Percentiles rank a stretch among this genome's conserved stretches.
phyloP scores from a whole-genome alignment of 495 filamentous ascomycete genomes.

The Neurospora sp. region DNA sequence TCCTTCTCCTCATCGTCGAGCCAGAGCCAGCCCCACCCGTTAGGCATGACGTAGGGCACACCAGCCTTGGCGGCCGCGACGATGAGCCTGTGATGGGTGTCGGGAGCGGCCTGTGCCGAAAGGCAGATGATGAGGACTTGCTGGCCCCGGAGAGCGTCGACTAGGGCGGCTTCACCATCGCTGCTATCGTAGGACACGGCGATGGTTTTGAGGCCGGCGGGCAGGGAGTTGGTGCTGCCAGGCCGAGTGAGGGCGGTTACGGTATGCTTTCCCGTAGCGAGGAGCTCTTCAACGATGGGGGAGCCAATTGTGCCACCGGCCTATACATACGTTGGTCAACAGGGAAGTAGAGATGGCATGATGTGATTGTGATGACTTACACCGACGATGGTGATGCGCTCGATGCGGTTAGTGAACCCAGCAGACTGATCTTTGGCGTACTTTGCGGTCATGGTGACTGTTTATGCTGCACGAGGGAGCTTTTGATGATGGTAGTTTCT shows the following conservation, averaged over 20 bases:
- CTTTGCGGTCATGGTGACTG: background rate
- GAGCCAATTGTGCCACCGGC: conserved; percentile 48
- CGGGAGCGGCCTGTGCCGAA: conserved; percentile 8
- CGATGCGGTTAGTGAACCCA: conserved; percentile 23
- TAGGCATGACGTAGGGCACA: conserved; percentile 53
- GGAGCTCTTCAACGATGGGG: conserved; percentile 39
- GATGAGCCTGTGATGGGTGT: conserved; percentile 38
- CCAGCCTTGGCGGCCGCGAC: conserved; percentile 51
- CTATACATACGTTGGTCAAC: conserved; percentile 20
- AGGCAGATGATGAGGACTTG: conserved; percentile 54
- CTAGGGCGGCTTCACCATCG: conserved; percentile 21
- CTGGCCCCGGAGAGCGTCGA: conserved; percentile 36
- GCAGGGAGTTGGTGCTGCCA: conserved; percentile 26
- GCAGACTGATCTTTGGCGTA: conserved; percentile 17
- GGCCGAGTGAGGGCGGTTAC: conserved; percentile 45
- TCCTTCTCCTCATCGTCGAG: background rate
- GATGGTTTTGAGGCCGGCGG: conserved; percentile 27
- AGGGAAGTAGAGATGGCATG: background rate
- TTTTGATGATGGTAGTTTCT: background rate
- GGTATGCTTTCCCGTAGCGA: conserved; percentile 41
- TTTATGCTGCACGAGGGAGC: background rate
- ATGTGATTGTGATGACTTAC: conserved; percentile 16
- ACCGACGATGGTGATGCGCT: conserved; percentile 38
- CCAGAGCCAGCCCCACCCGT: conserved; percentile 34
- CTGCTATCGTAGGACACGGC: conserved; percentile 25